Evolutionary conservation across 2,329 filamentous ascomycete species (phyloP).

Genomic region (Orbilia brochopaga): DNA sequence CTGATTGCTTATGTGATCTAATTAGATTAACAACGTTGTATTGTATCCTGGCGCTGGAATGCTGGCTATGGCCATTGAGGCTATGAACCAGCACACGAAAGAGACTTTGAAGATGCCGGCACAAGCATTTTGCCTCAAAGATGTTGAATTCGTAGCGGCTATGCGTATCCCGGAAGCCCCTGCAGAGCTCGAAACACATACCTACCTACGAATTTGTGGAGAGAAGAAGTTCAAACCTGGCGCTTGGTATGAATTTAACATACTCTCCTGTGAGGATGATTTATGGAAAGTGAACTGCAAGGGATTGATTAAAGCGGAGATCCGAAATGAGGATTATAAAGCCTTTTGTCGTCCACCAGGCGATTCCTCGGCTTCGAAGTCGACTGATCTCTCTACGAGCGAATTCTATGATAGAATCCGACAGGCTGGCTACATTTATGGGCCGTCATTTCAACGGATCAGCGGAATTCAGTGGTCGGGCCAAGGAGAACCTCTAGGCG

Average conservation of each 20-base stretch:
- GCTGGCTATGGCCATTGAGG: slow-evolving; percentile 34
- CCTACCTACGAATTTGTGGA: slow-evolving; percentile 1
- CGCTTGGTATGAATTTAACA: slow-evolving; percentile 27
- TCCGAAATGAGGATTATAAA: neutral
- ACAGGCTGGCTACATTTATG: slow-evolving; percentile 59
- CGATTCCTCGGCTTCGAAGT: neutral
- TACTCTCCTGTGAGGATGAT: slow-evolving; percentile 16
- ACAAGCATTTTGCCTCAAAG: slow-evolving; percentile 15
- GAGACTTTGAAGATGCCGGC: neutral
- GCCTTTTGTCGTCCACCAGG: neutral
- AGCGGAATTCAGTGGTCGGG: slow-evolving; percentile 45
- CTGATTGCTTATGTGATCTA: no score
- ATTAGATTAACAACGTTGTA: slow-evolving; percentile 17
- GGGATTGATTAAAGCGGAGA: slow-evolving; percentile 17
- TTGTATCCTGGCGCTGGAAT: slow-evolving; percentile 30
- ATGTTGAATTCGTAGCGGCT: slow-evolving; percentile 15
- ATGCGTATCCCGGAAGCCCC: slow-evolving; percentile 29
- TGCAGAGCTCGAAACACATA: slow-evolving; percentile 6
- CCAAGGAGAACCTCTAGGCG: slow-evolving; percentile 5
- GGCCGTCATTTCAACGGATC: slow-evolving; percentile 58
- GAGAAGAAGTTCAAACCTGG: neutral
- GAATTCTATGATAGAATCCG: slow-evolving; percentile 56
- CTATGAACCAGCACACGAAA: slow-evolving; percentile 19
- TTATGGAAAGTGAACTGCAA: slow-evolving; percentile 22
- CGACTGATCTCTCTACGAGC: slow-evolving; percentile 6